phyloP scores from a whole-genome alignment of 441 rosid species.

The Corymbia citriodora region DNA sequence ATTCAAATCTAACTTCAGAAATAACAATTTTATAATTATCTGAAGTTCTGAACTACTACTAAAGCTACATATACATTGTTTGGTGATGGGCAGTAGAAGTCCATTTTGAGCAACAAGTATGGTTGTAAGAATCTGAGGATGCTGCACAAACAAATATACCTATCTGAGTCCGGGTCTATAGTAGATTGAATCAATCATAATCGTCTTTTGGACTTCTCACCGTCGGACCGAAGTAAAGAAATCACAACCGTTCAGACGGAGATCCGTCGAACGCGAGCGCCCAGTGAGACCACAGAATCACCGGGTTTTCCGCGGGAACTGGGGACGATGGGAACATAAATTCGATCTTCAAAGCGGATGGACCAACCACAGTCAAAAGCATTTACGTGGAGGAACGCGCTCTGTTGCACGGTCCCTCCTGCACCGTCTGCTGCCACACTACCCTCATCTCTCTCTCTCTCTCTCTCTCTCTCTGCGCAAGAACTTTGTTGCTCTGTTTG shows the following conservation, averaged over 20 bases:
- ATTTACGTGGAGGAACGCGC: neutral
- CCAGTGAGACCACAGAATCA: neutral
- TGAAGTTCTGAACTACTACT: neutral
- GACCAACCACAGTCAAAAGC: neutral
- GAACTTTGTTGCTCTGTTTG: neutral
- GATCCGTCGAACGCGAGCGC: neutral
- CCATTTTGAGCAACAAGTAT: neutral
- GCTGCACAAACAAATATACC: neutral
- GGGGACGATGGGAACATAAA: neutral
- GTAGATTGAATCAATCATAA: neutral
- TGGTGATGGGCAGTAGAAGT: neutral
- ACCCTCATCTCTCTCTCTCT: neutral
- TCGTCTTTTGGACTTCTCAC: too few species aligned
- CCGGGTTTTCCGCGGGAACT: neutral
- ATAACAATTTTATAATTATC: neutral
- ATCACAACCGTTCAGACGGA: neutral
- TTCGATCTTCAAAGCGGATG: neutral
- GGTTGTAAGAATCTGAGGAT: neutral
- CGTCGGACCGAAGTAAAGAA: neutral
- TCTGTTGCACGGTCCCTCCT: neutral
- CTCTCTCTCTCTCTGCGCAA: neutral
- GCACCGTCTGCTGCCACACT: neutral
- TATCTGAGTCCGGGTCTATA: neutral
- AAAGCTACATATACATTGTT: neutral
- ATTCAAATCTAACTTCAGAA: neutral